A percentile compares a stretch with the other conserved stretches of the same genome.
Conservation (phyloP, 352 stramenopile species). For the Halophytophthora batemanensis region DNA sequence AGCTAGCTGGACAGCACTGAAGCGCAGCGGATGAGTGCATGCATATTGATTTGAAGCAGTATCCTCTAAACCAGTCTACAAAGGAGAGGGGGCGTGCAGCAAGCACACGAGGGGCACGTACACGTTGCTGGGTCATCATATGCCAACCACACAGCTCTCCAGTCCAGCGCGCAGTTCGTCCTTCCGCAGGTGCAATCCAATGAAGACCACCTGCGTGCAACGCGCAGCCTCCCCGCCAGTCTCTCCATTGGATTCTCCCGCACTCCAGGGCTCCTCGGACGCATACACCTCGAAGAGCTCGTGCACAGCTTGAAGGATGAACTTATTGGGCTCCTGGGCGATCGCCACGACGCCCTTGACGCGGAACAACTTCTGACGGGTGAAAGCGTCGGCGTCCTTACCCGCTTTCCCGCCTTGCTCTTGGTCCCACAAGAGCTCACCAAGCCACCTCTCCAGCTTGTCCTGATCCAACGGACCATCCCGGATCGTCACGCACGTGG, state of each 20-base stretch:
- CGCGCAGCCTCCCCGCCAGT: slow-evolving; percentile 2
- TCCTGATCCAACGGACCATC: slow-evolving; percentile 36
- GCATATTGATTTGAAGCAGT: no score
- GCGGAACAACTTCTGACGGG: slow-evolving; percentile 55
- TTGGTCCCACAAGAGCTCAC: slow-evolving; percentile 66
- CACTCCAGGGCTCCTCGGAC: slow-evolving; percentile 52
- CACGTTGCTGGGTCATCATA: background rate
- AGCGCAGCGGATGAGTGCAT: no score
- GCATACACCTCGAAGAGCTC: slow-evolving; percentile 78
- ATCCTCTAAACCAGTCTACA: no score
- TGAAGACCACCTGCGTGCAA: slow-evolving; percentile 67
- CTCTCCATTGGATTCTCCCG: slow-evolving; percentile 7
- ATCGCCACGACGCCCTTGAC: slow-evolving; percentile 73
- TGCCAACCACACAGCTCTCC: slow-evolving; percentile 26
- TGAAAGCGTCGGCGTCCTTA: slow-evolving; percentile 8
- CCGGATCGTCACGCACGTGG: slow-evolving; percentile 53
- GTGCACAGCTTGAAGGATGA: slow-evolving; percentile 80
- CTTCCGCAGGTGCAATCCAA: slow-evolving; percentile 53
- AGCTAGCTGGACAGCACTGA: no score
- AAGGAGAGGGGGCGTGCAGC: no score
- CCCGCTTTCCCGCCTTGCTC: slow-evolving; percentile 17
- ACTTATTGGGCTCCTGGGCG: slow-evolving; percentile 51
- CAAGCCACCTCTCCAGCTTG: slow-evolving; percentile 71
- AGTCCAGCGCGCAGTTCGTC: slow-evolving; percentile 35
- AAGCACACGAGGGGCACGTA: slow-evolving; percentile 1